Evolutionary conservation across 805 yeast species (phyloP).

Genomic region (Kregervanrija pseudodelftensis): DNA sequence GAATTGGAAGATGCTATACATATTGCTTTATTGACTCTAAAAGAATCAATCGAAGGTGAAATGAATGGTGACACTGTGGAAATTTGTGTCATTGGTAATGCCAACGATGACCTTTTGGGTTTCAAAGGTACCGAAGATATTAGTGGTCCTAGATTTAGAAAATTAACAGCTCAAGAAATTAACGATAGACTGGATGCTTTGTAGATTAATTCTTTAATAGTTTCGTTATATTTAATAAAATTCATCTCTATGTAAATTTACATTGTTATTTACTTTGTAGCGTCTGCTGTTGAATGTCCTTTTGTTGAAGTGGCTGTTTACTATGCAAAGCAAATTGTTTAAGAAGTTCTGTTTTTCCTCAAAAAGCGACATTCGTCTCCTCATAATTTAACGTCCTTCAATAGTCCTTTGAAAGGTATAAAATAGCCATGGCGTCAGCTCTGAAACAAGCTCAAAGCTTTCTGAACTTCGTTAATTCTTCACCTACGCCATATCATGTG

Average conservation of each 20-base stretch:
- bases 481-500: constrained; percentile 95
- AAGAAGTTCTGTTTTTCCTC: no score
- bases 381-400: no score
- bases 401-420: no score
- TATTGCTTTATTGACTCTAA: constrained; percentile 86
- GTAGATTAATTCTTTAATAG: constrained; percentile 29
- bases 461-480: constrained; percentile 66
- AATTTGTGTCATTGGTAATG: constrained; percentile 77
- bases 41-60: constrained; percentile 97
- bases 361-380: no score
- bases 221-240: background rate
- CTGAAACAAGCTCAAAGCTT: constrained; percentile 50
- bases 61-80: constrained; percentile 95
- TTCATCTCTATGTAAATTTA: background rate
- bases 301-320: background rate
- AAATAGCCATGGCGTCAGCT: constrained; percentile 7
- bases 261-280: no score
- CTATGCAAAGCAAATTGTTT: background rate
- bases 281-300: background rate
- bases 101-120: constrained; percentile 76
- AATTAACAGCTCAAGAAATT: constrained; percentile 82
- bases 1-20: constrained; percentile 98
- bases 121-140: constrained; percentile 71
- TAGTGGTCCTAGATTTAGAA: constrained; percentile 86
- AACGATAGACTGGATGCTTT: constrained; percentile 92